phyloP scores from a whole-genome alignment of 352 stramenopile genomes.

The Phytophthora capsici region DNA sequence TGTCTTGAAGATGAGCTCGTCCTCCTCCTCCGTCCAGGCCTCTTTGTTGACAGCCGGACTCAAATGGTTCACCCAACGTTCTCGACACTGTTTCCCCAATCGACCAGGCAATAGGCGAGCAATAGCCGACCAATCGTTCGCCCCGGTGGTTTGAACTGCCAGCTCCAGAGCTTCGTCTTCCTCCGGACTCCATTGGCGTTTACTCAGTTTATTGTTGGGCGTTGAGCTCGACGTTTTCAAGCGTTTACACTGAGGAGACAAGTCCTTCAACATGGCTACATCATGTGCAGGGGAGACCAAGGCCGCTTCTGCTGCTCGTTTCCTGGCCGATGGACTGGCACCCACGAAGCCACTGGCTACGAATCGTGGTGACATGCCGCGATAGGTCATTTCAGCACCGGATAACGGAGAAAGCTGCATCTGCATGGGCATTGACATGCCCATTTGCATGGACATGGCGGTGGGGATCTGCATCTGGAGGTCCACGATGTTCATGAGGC shows the following conservation, averaged over 20 bases:
- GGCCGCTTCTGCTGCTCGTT: conserved; percentile 21
- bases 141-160: conserved; percentile 59
- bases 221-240: conserved; percentile 43
- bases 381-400: conserved; percentile 18
- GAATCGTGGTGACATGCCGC: conserved; percentile 21
- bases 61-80: conserved; percentile 98
- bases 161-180: conserved; percentile 68
- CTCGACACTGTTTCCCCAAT: conserved; percentile 96
- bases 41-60: conserved; percentile 95
- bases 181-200: conserved; percentile 66
- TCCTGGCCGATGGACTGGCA: conserved; percentile 7
- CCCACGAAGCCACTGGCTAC: conserved; percentile 2
- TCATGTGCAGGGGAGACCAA: conserved; percentile 36
- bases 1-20: conserved; percentile 86
- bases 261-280: conserved; percentile 27
- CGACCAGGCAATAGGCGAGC: conserved; percentile 91
- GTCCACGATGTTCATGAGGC: conserved; percentile 80
- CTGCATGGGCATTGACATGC: conserved; percentile 26
- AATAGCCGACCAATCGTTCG: conserved; percentile 94
- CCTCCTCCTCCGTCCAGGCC: conserved; percentile 93
- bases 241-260: conserved; percentile 71
- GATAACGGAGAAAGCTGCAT: conserved; percentile 15
- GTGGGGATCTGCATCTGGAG: conserved; percentile 79
- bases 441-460: conserved; percentile 19
- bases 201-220: conserved; percentile 55